Evolutionary conservation across 2,329 filamentous ascomycete species (phyloP).

Genomic region (Trichoderma sp.): DNA sequence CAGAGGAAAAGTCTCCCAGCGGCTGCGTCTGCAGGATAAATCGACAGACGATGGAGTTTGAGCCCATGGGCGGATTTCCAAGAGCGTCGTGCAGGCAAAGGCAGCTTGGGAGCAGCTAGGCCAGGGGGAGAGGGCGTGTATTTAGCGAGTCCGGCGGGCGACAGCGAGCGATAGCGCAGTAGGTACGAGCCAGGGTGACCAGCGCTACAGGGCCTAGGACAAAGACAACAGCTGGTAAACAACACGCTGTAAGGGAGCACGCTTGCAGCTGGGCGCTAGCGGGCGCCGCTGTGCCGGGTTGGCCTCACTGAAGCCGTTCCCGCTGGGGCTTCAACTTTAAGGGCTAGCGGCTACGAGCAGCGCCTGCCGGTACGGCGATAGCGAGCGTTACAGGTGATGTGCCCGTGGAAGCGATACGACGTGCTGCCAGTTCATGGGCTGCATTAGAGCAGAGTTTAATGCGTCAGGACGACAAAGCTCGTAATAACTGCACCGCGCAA

Average conservation of each 20-base stretch:
- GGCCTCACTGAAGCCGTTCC: constrained; percentile 25
- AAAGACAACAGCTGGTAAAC: constrained; percentile 2
- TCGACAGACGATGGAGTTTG: constrained; percentile 24
- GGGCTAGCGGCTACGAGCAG: neutral
- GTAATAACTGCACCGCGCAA: neutral
- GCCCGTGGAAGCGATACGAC: neutral
- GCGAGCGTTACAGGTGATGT: neutral
- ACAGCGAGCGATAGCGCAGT: constrained; percentile 1
- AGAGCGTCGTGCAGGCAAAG: constrained; percentile 5
- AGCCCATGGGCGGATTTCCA: constrained; percentile 15
- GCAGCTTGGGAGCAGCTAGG: neutral
- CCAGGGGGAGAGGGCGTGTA: constrained; percentile 7
- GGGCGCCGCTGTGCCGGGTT: constrained; percentile 28
- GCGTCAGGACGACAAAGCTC: neutral
- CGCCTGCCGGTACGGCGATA: neutral
- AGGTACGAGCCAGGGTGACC: neutral
- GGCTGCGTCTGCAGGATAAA: constrained; percentile 17
- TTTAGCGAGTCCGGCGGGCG: constrained; percentile 21
- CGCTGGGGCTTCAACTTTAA: constrained; percentile 14
- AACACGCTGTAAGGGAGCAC: constrained; percentile 2
- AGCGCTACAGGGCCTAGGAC: neutral
- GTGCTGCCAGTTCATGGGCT: neutral
- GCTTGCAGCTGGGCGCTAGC: constrained; percentile 19
- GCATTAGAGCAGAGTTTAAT: neutral
- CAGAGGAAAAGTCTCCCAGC: constrained; percentile 23